Base-by-base conservation (phyloP, 176 grass and related monocot species). In the Oryza brachyantha region DNA sequence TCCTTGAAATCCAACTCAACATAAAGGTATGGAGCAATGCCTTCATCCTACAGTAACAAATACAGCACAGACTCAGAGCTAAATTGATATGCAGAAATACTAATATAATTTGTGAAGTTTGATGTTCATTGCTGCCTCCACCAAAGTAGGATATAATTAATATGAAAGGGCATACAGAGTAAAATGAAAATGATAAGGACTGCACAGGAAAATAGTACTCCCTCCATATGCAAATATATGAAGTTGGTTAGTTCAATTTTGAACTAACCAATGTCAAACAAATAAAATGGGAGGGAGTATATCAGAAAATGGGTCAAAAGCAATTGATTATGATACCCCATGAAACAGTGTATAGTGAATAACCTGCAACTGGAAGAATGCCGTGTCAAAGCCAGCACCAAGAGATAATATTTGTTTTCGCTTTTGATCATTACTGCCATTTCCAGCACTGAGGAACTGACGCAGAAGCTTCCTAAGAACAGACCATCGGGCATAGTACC, bases 1-100 rank as follows among this genome's bases (percentile, higher is more conserved):
- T 98, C 95, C 74, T 92, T 88, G 76, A 98, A 98, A 85, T 98
- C 95, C 70, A 98, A 70, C 80, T 98, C 95, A 35, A 98, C 92
- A 74, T 92, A 98, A 84, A 94, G 92, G 85, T 98, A 64, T 5
- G 95, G 92, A 48, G 87, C 79, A 78, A 98, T 86, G 61, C 87
- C 92, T 98, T 98, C 95, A 50, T 87, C 92, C 95, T 98, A 58
- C 21, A 75, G 60, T 26, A 76, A 41, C 10, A 79, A 45, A 64
- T 64, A 66, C 35, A 86, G 36, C 11, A 60, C 13, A 79, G 27
- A 79, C 77, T 60, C 0, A 79, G 68, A 72, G n/a, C 27, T 75
- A 5, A 57, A 40, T 41, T 34, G 26, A 37, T 41, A 8, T 8
- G 31, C 16, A 42, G 71, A 28, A 27, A 80, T 55, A 50, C 39